phyloP scores from a whole-genome alignment of 2,329 filamentous ascomycete genomes.

The Penicillium sclerotigenum region DNA sequence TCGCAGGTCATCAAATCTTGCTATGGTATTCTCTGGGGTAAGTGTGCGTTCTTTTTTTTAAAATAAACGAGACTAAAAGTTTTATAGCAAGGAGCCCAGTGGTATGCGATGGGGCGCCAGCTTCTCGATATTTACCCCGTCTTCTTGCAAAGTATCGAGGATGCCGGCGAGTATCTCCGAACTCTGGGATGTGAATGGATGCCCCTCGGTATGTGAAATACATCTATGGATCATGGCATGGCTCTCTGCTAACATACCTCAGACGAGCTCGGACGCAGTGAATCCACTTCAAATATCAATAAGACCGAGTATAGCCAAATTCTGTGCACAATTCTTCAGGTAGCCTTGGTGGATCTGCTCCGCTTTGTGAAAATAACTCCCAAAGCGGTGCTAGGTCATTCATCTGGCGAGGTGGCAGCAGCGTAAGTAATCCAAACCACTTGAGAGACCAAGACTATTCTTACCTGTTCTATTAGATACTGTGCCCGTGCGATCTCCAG shows the following conservation, averaged over 20 bases:
- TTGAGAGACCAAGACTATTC: neutral
- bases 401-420: conserved; percentile 26
- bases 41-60: neutral
- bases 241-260: neutral
- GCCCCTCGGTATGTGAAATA: neutral
- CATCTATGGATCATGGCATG: neutral
- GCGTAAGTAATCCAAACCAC: conserved; percentile 15
- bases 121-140: conserved; percentile 15
- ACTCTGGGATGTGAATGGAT: conserved; percentile 12
- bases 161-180: conserved; percentile 11
- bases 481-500: conserved; percentile 14
- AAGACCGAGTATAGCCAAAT: conserved; percentile 21
- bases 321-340: conserved; percentile 24
- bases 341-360: conserved; percentile 24
- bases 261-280: neutral
- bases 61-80: neutral
- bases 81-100: conserved; percentile 28
- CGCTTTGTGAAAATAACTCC: conserved; percentile 12
- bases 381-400: conserved; percentile 23
- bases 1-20: neutral
- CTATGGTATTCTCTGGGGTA: neutral
- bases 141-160: conserved; percentile 10
- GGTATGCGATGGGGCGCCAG: conserved; percentile 28
- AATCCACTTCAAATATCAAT: conserved; percentile 12
- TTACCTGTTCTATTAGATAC: neutral